These are phyloP conservation scores for Yamagishiella unicocca DNA, from an alignment of 139 green algal genomes.

Conservation along the genomic window DNA sequence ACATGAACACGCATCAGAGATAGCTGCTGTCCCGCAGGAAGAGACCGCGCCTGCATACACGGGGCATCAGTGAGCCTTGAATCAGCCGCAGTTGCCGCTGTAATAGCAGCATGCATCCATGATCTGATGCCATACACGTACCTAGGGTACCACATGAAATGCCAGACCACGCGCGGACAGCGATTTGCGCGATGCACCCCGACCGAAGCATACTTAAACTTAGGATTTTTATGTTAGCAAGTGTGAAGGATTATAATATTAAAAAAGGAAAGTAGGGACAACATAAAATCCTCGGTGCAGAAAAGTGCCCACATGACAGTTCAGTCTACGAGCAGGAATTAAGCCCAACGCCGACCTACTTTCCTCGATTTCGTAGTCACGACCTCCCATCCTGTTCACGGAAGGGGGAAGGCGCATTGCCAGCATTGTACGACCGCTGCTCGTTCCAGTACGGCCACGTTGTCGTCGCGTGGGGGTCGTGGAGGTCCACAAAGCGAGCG, in stretches of 20 bases:
- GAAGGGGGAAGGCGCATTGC: not conserved
- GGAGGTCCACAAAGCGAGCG: not conserved
- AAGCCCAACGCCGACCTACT: not conserved
- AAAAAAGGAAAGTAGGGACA: not conserved
- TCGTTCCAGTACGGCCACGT: not conserved
- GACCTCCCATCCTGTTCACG: not conserved
- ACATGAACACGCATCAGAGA: too few relatives aligned
- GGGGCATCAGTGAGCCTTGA: not conserved
- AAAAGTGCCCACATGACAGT: not conserved
- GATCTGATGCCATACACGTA: not conserved
- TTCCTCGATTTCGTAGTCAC: not conserved
- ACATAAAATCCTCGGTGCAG: not conserved
- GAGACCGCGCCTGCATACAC: not conserved
- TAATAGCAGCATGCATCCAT: not conserved
- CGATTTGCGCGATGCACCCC: not conserved
- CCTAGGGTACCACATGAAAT: not conserved
- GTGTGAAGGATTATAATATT: not conserved
- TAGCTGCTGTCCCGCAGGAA: not conserved
- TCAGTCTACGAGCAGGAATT: too few relatives aligned
- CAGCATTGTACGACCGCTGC: not conserved
- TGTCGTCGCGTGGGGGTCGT: not conserved
- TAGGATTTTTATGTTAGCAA: not conserved
- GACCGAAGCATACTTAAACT: not conserved
- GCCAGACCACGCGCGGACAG: not conserved
- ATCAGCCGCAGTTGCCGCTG: not conserved